Conservation (phyloP, 2,329 filamentous ascomycete species). For the Colletotrichum magnum region DNA sequence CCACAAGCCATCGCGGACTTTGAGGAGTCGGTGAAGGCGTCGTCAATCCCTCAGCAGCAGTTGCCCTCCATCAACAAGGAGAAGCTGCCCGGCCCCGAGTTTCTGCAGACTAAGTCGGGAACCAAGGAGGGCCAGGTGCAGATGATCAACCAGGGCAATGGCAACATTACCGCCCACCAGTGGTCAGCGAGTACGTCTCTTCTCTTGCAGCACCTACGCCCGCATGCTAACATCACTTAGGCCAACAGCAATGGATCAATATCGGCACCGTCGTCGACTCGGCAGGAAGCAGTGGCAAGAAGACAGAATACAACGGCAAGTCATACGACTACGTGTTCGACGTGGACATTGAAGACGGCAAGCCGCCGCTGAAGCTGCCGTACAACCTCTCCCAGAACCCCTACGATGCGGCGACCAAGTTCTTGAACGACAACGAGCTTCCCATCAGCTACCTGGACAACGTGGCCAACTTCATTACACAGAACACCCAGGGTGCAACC, state of each 20-base stretch:
- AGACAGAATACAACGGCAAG: conserved; percentile 83
- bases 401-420: conserved; percentile 92
- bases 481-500: conserved; percentile 89
- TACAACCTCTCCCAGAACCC: conserved; percentile 94
- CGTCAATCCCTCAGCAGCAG: conserved; percentile 89
- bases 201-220: not conserved
- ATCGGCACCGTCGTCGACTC: conserved; percentile 96
- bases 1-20: conserved; percentile 79
- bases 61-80: conserved; percentile 90
- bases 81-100: conserved; percentile 89
- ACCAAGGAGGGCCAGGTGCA: conserved; percentile 98
- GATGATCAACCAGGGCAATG: conserved; percentile 88
- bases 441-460: conserved; percentile 90
- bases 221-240: conserved; percentile 47
- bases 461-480: conserved; percentile 91
- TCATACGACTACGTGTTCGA: conserved; percentile 98
- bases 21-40: conserved; percentile 84
- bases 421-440: conserved; percentile 89
- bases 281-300: conserved; percentile 84
- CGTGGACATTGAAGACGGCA: conserved; percentile 95
- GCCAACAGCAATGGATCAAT: conserved; percentile 82
- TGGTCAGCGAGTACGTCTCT: conserved; percentile 76
- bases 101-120: conserved; percentile 83
- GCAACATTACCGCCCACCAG: conserved; percentile 86
- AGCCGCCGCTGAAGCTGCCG: conserved; percentile 92